These are phyloP conservation scores for Aspergillus arachidicola DNA, from an alignment of 2,329 filamentous ascomycete species.

Conservation along the genomic window DNA sequence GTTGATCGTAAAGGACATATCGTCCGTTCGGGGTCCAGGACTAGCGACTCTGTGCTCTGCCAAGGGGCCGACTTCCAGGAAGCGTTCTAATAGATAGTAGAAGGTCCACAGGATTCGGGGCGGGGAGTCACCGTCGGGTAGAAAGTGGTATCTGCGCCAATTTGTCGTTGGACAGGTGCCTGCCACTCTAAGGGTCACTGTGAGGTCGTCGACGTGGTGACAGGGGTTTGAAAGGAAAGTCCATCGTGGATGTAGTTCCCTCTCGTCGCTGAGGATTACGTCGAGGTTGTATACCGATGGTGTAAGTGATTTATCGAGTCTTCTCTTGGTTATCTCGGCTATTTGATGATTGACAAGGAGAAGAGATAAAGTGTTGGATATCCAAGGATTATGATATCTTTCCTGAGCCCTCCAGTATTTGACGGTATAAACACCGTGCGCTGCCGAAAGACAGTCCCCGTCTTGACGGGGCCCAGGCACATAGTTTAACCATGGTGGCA, in stretches of 20 bases:
- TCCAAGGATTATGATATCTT: neutral
- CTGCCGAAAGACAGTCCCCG: neutral
- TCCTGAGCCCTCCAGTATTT: slow-evolving; percentile 2
- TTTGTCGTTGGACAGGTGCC: neutral
- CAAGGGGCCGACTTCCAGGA: slow-evolving; percentile 5
- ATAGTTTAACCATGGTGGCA: neutral
- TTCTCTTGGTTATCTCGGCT: neutral
- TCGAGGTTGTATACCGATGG: neutral
- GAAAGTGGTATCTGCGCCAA: neutral
- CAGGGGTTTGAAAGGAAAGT: neutral
- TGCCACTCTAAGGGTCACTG: neutral
- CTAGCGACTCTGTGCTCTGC: neutral
- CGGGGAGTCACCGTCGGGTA: neutral
- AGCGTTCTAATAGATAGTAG: slow-evolving; percentile 1
- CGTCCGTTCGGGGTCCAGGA: neutral
- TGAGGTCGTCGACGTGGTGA: neutral
- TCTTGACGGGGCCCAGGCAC: neutral
- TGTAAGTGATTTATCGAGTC: neutral
- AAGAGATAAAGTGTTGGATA: neutral
- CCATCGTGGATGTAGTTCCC: slow-evolving; percentile 5
- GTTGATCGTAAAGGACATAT: neutral
- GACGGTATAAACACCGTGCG: neutral
- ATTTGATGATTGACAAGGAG: slow-evolving; percentile 4
- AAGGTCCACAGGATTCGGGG: slow-evolving; percentile 4
- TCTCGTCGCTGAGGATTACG: neutral